Conservation (phyloP, 768 basidiomycete species). For the Kwoniella heveanensis region DNA sequence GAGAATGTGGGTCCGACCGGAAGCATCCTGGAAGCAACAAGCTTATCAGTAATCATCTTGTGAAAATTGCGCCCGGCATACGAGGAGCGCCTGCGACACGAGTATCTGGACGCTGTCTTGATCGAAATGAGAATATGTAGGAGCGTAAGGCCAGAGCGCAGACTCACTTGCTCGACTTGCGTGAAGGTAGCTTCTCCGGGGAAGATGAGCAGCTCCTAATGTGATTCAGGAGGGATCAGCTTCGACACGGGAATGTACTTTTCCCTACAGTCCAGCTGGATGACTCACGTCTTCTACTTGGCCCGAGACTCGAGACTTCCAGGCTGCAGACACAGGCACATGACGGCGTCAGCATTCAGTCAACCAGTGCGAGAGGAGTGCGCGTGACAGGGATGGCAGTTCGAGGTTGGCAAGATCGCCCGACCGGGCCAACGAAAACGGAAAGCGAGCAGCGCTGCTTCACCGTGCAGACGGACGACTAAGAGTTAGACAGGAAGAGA, state of each 20-base stretch:
- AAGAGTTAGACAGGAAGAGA: slow-evolving; percentile 17
- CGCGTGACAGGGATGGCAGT: no score
- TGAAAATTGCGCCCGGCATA: no score
- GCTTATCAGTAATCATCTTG: neutral
- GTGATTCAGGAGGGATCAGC: neutral
- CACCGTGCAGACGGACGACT: slow-evolving; percentile 72
- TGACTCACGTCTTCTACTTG: slow-evolving; percentile 44
- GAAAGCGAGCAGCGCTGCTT: slow-evolving; percentile 57
- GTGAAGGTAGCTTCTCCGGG: slow-evolving; percentile 80
- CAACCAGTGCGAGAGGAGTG: no score
- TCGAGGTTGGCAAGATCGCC: no score
- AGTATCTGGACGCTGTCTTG: no score
- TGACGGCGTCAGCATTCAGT: neutral
- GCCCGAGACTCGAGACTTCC: slow-evolving; percentile 41
- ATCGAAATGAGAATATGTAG: neutral
- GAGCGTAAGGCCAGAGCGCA: neutral
- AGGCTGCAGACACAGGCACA: slow-evolving; percentile 24
- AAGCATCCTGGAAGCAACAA: slow-evolving; percentile 54
- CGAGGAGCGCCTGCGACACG: no score
- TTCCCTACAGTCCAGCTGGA: no score
- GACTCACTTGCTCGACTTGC: slow-evolving; percentile 65
- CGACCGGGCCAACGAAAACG: no score
- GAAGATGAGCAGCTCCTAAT: slow-evolving; percentile 81
- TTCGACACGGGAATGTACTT: no score
- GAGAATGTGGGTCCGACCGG: slow-evolving; percentile 78